Conservation (phyloP, 495 filamentous ascomycete species). For the Rhypophila decipiens region DNA sequence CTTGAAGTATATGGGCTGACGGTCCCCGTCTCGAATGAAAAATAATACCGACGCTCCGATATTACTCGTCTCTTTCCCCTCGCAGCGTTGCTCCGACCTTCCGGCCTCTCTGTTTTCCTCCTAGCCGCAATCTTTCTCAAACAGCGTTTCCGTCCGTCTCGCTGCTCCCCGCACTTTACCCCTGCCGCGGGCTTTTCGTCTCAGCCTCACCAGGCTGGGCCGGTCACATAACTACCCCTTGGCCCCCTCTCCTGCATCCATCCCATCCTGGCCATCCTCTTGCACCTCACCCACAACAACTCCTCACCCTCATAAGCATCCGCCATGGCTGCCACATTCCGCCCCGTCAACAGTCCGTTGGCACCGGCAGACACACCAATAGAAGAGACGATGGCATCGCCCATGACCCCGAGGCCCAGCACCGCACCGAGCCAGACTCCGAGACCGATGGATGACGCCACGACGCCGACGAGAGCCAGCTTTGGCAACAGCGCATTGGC, state of each 20-base stretch:
- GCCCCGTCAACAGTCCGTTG: constrained; percentile 70
- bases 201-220: constrained; percentile 32
- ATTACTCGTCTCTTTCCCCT: constrained; percentile 9
- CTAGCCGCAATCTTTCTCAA: constrained; percentile 28
- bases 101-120: constrained; percentile 19
- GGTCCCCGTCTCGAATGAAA: constrained; percentile 14
- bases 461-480: constrained; percentile 57
- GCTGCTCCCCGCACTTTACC: constrained; percentile 26
- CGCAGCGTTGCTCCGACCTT: constrained; percentile 8
- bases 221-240: constrained; percentile 25
- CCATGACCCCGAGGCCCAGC: constrained; percentile 54
- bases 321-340: constrained; percentile 53
- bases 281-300: constrained; percentile 11
- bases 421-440: constrained; percentile 38
- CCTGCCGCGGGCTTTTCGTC: constrained; percentile 22
- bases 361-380: constrained; percentile 38
- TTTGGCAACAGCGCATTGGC: constrained; percentile 41
- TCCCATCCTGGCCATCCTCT: constrained; percentile 11
- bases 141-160: constrained; percentile 11
- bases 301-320: not conserved
- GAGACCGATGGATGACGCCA: constrained; percentile 37
- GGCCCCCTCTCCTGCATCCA: constrained; percentile 13
- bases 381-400: constrained; percentile 48
- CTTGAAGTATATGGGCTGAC: too few species aligned
- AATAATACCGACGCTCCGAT: constrained; percentile 6